Conservation (phyloP, 176 grass and related monocot species). For the Leersia perrieri region DNA sequence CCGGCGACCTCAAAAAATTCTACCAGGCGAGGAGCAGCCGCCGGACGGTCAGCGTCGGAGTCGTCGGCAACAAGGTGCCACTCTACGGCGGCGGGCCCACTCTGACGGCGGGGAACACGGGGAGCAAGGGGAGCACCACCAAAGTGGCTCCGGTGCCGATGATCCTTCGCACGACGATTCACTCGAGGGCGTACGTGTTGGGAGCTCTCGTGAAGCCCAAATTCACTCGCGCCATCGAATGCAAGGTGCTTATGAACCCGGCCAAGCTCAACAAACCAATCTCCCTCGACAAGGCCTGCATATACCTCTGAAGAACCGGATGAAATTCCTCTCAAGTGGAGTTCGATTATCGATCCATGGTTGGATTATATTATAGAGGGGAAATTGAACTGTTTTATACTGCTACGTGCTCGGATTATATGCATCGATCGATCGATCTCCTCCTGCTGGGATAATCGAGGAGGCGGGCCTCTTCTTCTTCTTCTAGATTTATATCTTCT, state of each 20-base stretch:
- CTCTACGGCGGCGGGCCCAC: constrained; percentile 79
- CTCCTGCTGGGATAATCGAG: no score
- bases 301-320: constrained; percentile 51
- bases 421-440: no score
- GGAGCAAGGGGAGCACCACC: neutral
- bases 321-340: no score
- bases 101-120: constrained; percentile 28
- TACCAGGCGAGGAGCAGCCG: constrained; percentile 86
- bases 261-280: constrained; percentile 57
- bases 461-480: neutral
- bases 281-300: constrained; percentile 53
- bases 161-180: constrained; percentile 56
- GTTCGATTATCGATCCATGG: no score
- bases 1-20: constrained; percentile 72
- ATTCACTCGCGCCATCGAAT: constrained; percentile 54
- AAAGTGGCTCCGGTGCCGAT: constrained; percentile 50
- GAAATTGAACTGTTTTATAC: no score
- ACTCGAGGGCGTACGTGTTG: constrained; percentile 73
- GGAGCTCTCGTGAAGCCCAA: constrained; percentile 71
- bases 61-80: constrained; percentile 78
- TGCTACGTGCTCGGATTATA: no score
- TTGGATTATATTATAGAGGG: no score
- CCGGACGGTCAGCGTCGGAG: constrained; percentile 53
- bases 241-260: constrained; percentile 56
- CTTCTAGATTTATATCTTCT: no score